These are phyloP conservation scores for Coniosporium apollinis DNA, from an alignment of 495 filamentous ascomycete species.

Conservation along the genomic window DNA sequence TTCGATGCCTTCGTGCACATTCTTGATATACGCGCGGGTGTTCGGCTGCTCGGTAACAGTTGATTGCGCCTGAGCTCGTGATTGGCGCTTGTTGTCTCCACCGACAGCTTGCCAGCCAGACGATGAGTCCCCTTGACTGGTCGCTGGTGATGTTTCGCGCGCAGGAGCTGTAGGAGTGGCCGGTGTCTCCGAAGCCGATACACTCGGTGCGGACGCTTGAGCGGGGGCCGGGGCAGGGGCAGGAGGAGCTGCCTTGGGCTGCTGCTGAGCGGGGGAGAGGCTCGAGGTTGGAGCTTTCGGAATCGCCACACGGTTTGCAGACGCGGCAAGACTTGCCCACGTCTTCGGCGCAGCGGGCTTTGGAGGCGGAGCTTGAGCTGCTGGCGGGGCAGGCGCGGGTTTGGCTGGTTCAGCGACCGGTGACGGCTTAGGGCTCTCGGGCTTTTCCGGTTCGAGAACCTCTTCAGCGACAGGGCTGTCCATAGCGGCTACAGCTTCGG, in stretches of 20 bases:
- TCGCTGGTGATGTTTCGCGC: slow-evolving; percentile 26
- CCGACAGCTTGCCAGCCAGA: slow-evolving; percentile 70
- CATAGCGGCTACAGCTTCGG: slow-evolving; percentile 15
- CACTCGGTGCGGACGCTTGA: slow-evolving; percentile 25
- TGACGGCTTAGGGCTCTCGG: slow-evolving; percentile 41
- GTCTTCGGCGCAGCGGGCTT: slow-evolving; percentile 54
- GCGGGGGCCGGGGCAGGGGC: slow-evolving; percentile 11
- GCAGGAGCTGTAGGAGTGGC: slow-evolving; percentile 27
- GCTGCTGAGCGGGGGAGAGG: slow-evolving; percentile 4
- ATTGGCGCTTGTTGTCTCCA: slow-evolving; percentile 56
- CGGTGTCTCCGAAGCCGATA: slow-evolving; percentile 8
- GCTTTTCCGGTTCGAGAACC: slow-evolving; percentile 32
- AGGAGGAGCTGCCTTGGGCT: slow-evolving; percentile 6
- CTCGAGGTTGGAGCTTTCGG: slow-evolving; percentile 13
- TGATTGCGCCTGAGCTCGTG: slow-evolving; percentile 25
- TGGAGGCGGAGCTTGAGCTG: slow-evolving; percentile 16
- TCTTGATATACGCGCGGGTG: slow-evolving; percentile 78
- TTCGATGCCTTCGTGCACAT: slow-evolving; percentile 72
- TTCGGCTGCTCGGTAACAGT: slow-evolving; percentile 41
- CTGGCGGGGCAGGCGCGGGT: slow-evolving; percentile 17
- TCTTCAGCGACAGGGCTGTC: slow-evolving; percentile 24
- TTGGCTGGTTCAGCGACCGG: slow-evolving; percentile 29
- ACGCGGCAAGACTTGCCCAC: slow-evolving; percentile 71
- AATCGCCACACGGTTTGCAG: slow-evolving; percentile 25
- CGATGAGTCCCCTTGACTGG: slow-evolving; percentile 27